phyloP scores from a whole-genome alignment of 345 rosid genomes.

The Excoecaria agallocha region DNA sequence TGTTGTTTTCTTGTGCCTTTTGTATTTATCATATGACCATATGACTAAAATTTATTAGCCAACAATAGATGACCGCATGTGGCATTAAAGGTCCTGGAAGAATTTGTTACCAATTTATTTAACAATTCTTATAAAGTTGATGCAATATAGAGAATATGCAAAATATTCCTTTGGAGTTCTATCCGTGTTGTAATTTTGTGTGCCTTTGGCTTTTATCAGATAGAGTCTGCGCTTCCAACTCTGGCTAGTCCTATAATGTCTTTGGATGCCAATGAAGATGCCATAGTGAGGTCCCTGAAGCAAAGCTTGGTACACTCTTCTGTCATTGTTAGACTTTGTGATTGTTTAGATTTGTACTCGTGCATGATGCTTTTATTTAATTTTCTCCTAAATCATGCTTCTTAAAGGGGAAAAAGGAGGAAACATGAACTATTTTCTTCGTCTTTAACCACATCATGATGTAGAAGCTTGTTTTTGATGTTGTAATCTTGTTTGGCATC shows the following conservation, averaged over 20 bases:
- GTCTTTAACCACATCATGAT: conserved; percentile 4
- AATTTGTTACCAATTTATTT: neutral
- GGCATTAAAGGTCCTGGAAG: neutral
- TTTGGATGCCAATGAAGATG: conserved; percentile 94
- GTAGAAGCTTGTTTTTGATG: neutral
- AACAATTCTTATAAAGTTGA: neutral
- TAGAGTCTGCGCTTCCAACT: conserved; percentile 88
- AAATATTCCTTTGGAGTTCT: conserved; percentile 8
- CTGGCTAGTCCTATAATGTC: conserved; percentile 94
- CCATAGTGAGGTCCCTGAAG: conserved; percentile 84
- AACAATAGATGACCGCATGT: neutral
- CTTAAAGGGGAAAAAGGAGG: neutral
- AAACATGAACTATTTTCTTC: neutral
- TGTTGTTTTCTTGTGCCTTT: neutral
- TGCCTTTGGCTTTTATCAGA: conserved; percentile 47
- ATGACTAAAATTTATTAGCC: neutral
- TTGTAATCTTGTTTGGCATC: neutral
- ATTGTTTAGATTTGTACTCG: neutral
- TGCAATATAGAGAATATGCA: neutral
- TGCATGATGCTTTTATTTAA: neutral
- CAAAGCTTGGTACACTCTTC: conserved; percentile 74
- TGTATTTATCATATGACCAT: neutral
- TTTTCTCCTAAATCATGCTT: neutral
- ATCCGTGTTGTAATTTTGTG: conserved; percentile 3
- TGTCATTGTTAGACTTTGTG: conserved; percentile 7